Evolutionary conservation across 2,329 filamentous ascomycete species (phyloP).

Genomic region (Madurella fahalii): DNA sequence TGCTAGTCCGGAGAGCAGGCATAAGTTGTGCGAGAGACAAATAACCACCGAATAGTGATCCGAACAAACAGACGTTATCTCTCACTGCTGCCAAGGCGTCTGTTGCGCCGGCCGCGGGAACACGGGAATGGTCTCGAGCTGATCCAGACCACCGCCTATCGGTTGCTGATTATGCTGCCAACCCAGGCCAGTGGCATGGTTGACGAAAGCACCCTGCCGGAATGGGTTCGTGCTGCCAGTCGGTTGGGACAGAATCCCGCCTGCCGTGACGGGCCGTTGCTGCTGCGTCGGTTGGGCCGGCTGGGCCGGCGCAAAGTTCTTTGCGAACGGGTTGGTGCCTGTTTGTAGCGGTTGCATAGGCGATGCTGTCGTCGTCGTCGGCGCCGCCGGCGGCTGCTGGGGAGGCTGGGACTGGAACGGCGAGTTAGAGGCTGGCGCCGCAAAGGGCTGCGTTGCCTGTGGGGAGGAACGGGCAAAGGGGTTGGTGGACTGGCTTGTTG

Average conservation of each 20-base stretch:
- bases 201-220: slow-evolving; percentile 83
- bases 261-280: slow-evolving; percentile 44
- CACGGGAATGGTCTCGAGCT: slow-evolving; percentile 72
- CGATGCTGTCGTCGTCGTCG: slow-evolving; percentile 29
- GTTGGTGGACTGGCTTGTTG: slow-evolving; percentile 67
- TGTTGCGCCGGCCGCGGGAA: slow-evolving; percentile 76
- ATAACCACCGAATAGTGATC: neutral
- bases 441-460: slow-evolving; percentile 38
- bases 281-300: slow-evolving; percentile 38
- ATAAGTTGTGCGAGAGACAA: neutral
- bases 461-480: slow-evolving; percentile 71
- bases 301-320: slow-evolving; percentile 37
- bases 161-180: slow-evolving; percentile 79
- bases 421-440: slow-evolving; percentile 33
- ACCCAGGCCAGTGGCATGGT: slow-evolving; percentile 79
- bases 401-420: slow-evolving; percentile 42
- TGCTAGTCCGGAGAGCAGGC: neutral
- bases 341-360: slow-evolving; percentile 48
- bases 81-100: slow-evolving; percentile 56
- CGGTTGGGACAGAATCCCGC: slow-evolving; percentile 62
- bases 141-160: slow-evolving; percentile 77
- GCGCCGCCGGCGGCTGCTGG: slow-evolving; percentile 34
- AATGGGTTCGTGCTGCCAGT: slow-evolving; percentile 95
- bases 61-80: neutral
- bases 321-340: slow-evolving; percentile 58